phyloP scores from a whole-genome alignment of 805 yeast species.

The Saccharomycopsis microspora region DNA sequence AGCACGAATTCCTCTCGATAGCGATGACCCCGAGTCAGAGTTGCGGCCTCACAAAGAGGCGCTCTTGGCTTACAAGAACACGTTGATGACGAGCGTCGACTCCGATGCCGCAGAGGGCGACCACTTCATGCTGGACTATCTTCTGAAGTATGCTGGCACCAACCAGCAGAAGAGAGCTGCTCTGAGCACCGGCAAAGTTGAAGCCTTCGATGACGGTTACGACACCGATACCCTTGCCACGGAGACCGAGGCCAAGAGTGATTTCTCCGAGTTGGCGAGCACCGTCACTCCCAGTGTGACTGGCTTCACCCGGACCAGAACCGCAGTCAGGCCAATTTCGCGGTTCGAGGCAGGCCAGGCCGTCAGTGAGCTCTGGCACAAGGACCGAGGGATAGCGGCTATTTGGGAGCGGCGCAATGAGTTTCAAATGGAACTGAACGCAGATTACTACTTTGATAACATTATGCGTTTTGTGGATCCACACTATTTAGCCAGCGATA shows the following conservation, averaged over 20 bases:
- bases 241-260: background rate
- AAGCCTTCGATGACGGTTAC: constrained; percentile 20
- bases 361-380: constrained; percentile 54
- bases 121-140: constrained; percentile 51
- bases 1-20: constrained; percentile 49
- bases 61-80: constrained; percentile 41
- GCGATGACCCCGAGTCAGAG: constrained; percentile 43
- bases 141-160: constrained; percentile 46
- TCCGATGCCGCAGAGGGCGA: constrained; percentile 58
- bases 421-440: constrained; percentile 79
- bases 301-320: constrained; percentile 4
- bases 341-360: constrained; percentile 61
- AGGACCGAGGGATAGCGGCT: constrained; percentile 53
- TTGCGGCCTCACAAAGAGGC: constrained; percentile 37
- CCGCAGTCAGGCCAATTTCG: constrained; percentile 16
- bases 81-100: constrained; percentile 41
- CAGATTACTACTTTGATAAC: constrained; percentile 69
- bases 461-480: constrained; percentile 54
- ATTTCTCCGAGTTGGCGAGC: background rate
- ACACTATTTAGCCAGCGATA: constrained; percentile 60
- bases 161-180: constrained; percentile 38
- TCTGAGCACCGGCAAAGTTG: constrained; percentile 44
- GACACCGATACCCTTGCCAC: constrained; percentile 14
- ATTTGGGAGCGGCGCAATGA: constrained; percentile 54
- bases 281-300: constrained; percentile 2